phyloP scores from a whole-genome alignment of 805 yeast species.

The Schwanniomyces pseudopolymorphus region DNA sequence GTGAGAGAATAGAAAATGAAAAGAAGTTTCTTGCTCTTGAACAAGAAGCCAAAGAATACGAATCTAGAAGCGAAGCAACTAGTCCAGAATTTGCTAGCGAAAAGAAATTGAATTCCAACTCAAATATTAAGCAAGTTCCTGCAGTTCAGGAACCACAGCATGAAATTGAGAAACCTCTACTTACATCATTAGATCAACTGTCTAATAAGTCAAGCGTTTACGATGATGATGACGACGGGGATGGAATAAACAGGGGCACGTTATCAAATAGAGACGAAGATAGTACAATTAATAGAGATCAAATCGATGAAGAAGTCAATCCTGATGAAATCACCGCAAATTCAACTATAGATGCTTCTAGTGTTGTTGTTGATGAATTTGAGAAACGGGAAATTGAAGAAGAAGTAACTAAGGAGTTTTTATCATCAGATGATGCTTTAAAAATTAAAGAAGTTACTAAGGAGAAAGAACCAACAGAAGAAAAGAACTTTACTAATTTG shows the following conservation, averaged over 20 bases:
- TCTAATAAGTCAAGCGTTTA: slow-evolving; percentile 1
- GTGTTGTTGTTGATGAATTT: slow-evolving; percentile 24
- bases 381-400: slow-evolving; percentile 13
- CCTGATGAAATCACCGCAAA: slow-evolving; percentile 2
- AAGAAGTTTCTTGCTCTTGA: slow-evolving; percentile 13
- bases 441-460: neutral
- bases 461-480: slow-evolving; percentile 1
- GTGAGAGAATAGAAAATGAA: slow-evolving; percentile 27
- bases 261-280: neutral
- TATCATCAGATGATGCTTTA: neutral
- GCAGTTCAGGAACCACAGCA: neutral
- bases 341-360: slow-evolving; percentile 20
- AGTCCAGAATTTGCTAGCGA: neutral
- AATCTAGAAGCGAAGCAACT: neutral
- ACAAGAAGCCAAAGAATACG: slow-evolving; percentile 19
- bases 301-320: slow-evolving; percentile 7
- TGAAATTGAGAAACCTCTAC: neutral
- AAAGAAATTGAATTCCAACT: neutral
- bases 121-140: neutral
- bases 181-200: slow-evolving; percentile 1
- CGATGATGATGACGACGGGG: slow-evolving; percentile 5
- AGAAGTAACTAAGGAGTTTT: neutral
- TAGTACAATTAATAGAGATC: slow-evolving; percentile 9
- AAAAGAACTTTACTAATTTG: neutral
- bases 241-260: slow-evolving; percentile 3